phyloP scores from a whole-genome alignment of 129 eudicot species.

The Flaveria trinervia region DNA sequence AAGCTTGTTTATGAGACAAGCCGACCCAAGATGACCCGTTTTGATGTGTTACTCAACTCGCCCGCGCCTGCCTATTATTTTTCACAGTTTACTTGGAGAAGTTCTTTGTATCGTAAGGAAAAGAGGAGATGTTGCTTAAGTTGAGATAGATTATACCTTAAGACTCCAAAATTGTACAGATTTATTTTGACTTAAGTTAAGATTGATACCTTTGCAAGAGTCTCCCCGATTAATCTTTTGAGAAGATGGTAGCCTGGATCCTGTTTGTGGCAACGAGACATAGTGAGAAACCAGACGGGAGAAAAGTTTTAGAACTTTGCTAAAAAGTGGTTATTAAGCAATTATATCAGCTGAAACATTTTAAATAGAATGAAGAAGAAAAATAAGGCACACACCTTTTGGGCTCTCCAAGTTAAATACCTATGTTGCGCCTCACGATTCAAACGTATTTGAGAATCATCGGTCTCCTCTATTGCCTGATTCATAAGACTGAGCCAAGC shows the following conservation, averaged over 20 bases:
- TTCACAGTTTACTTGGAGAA: not conserved
- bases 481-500: constrained; percentile 84
- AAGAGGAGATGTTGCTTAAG: not conserved
- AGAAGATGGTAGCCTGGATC: constrained; percentile 88
- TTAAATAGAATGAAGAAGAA: not conserved
- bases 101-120: constrained; percentile 1
- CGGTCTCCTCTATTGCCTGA: constrained; percentile 52
- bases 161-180: not conserved
- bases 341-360: not conserved
- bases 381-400: constrained; percentile 48
- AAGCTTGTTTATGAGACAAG: not conserved
- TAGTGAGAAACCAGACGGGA: not conserved
- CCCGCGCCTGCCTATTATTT: not conserved
- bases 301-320: too few species aligned
- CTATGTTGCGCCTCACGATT: constrained; percentile 81
- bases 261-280: constrained; percentile 46
- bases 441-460: constrained; percentile 42
- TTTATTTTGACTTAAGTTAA: not conserved
- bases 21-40: not conserved
- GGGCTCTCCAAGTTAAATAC: constrained; percentile 89
- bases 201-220: constrained; percentile 59
- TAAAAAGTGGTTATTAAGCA: not conserved
- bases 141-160: constrained; percentile 1
- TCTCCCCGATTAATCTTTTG: constrained; percentile 69
- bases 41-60: not conserved